Conservation (phyloP, 164 flowering plant species). For the Houttuynia cordata region DNA sequence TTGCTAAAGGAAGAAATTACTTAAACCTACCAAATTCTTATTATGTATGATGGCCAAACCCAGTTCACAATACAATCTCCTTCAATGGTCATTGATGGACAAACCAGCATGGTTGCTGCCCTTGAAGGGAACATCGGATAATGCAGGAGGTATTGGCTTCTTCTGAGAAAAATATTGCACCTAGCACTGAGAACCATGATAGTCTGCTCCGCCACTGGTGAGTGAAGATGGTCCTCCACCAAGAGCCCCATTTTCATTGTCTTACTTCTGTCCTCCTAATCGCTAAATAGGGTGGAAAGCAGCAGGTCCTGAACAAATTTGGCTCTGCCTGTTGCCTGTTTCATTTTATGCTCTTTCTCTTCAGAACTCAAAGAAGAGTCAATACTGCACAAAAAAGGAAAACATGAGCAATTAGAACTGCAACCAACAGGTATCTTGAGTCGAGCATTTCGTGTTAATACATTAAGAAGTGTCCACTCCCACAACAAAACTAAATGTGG, state of each 20-base stretch:
- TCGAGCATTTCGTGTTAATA: not conserved
- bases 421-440: not conserved
- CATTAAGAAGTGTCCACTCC: too few species aligned
- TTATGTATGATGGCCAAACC: not conserved
- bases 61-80: not conserved
- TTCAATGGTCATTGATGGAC: not conserved
- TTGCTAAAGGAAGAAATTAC: too few species aligned
- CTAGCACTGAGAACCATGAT: not conserved
- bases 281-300: constrained; percentile 40
- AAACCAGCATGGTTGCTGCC: not conserved
- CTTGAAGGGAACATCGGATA: not conserved
- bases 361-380: constrained; percentile 59
- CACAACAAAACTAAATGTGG: too few species aligned
- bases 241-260: not conserved
- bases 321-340: constrained; percentile 60
- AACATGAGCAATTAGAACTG: not conserved
- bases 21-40: not conserved
- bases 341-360: constrained; percentile 61
- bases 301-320: constrained; percentile 68
- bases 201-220: not conserved
- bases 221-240: not conserved
- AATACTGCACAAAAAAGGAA: constrained; percentile 33
- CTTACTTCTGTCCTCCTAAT: constrained; percentile 15
- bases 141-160: not conserved
- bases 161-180: not conserved